Conservation (phyloP, 257 asterid genomes). For the Primulina eburnea region DNA sequence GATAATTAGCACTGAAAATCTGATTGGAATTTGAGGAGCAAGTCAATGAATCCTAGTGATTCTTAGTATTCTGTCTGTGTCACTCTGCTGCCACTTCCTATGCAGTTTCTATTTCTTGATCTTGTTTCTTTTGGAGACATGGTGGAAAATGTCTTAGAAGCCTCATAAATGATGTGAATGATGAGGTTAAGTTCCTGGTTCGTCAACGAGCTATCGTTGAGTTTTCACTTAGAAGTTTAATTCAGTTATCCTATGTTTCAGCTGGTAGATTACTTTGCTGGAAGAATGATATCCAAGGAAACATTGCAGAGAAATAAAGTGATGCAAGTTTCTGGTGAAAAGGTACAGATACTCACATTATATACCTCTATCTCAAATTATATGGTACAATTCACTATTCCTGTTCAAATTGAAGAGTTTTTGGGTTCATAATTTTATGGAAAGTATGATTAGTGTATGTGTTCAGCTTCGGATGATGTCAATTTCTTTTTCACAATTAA, state of each 20-base stretch:
- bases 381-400: background rate
- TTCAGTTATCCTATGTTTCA: conserved; percentile 23
- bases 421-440: background rate
- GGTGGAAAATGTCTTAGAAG: background rate
- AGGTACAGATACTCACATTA: conserved; percentile 39
- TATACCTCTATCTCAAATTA: background rate
- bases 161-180: background rate
- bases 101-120: background rate
- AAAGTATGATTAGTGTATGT: background rate
- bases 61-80: background rate
- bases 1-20: background rate
- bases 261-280: conserved; percentile 61
- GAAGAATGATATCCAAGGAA: conserved; percentile 60
- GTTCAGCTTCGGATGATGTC: conserved; percentile 6
- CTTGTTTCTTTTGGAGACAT: background rate
- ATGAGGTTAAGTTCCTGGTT: background rate
- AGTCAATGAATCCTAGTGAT: background rate
- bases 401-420: background rate
- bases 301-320: conserved; percentile 54
- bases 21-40: background rate
- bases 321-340: conserved; percentile 23
- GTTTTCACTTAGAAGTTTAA: no score
- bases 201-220: background rate
- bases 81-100: background rate
- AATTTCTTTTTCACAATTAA: conserved; percentile 3